Conservation (phyloP, 1,284 basidiomycete species). For the Cutaneotrichosporon mucoides region DNA sequence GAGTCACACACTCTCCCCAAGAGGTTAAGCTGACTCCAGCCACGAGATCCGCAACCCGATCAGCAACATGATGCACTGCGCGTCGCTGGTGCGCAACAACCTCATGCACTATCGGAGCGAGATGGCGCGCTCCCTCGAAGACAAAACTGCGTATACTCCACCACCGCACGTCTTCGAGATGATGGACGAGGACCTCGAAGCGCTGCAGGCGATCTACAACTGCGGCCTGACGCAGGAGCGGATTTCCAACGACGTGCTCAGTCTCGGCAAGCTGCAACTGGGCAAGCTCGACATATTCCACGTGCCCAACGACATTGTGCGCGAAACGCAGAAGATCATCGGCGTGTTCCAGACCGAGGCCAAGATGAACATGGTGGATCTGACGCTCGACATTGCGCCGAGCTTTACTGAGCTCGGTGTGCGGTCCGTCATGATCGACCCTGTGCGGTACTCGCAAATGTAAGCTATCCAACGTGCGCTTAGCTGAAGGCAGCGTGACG, state of each 20-base stretch:
- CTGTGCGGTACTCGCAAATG: conserved; percentile 28
- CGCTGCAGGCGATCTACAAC: conserved; percentile 21
- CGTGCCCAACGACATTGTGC: conserved; percentile 34
- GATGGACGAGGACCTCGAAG: conserved; percentile 21
- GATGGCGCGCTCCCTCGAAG: conserved; percentile 9
- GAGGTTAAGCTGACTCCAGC: conserved; percentile 24
- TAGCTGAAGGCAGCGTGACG: conserved; percentile 9
- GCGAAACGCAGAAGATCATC: conserved; percentile 30
- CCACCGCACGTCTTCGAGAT: conserved; percentile 13
- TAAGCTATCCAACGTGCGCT: not conserved
- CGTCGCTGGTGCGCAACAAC: conserved; percentile 42
- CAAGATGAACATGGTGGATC: conserved; percentile 34
- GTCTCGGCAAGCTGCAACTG: conserved; percentile 44
- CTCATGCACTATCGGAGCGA: conserved; percentile 35
- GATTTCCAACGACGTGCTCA: conserved; percentile 47
- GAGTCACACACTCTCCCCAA: conserved; percentile 40
- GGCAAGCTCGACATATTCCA: conserved; percentile 20
- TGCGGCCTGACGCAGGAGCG: conserved; percentile 45
- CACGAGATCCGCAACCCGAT: conserved; percentile 32
- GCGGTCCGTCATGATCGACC: conserved; percentile 22
- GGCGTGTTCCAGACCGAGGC: conserved; percentile 41
- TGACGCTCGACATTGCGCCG: conserved; percentile 6
- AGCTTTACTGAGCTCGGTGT: conserved; percentile 9
- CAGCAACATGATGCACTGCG: conserved; percentile 30
- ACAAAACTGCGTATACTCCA: conserved; percentile 2